Conservation (phyloP, 345 rosid genomes). For the Jatropha curcas region DNA sequence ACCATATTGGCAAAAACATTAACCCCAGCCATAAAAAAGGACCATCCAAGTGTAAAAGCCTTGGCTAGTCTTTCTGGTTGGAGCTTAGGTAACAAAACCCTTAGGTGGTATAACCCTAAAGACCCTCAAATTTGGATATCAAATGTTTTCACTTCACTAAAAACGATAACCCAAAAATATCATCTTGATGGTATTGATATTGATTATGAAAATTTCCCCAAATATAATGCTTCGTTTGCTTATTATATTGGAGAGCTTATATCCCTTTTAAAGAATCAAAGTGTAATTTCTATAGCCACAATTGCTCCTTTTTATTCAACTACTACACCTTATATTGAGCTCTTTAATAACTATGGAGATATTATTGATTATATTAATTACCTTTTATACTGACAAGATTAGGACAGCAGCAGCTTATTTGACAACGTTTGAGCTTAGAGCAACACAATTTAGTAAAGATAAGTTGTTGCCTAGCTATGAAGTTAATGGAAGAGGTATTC, state of each 20-base stretch:
- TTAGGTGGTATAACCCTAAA: constrained; percentile 46
- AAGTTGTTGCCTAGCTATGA: constrained; percentile 64
- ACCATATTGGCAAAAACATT: constrained; percentile 43
- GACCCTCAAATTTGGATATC: constrained; percentile 42
- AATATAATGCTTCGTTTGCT: constrained; percentile 25
- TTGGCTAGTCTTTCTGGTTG: constrained; percentile 57
- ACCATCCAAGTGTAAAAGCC: constrained; percentile 43
- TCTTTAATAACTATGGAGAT: constrained; percentile 27
- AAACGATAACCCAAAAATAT: constrained; percentile 30
- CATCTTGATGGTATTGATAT: constrained; percentile 61
- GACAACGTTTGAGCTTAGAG: constrained; percentile 34
- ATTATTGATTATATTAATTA: constrained; percentile 54
- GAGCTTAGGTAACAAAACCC: constrained; percentile 43
- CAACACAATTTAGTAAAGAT: constrained; percentile 31
- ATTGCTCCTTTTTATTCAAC: constrained; percentile 48
- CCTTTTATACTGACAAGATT: constrained; percentile 55
- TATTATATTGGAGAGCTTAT: constrained; percentile 57
- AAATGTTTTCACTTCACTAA: constrained; percentile 46
- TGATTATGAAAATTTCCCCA: constrained; percentile 51
- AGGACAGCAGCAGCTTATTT: constrained; percentile 33
- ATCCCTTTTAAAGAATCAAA: constrained; percentile 38
- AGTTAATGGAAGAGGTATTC: constrained; percentile 68
- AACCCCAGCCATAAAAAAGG: constrained; percentile 35
- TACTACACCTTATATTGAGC: constrained; percentile 30
- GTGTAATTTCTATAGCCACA: constrained; percentile 38